phyloP scores from a whole-genome alignment of 148 eudicot species.

The Nepenthes mirabilis region DNA sequence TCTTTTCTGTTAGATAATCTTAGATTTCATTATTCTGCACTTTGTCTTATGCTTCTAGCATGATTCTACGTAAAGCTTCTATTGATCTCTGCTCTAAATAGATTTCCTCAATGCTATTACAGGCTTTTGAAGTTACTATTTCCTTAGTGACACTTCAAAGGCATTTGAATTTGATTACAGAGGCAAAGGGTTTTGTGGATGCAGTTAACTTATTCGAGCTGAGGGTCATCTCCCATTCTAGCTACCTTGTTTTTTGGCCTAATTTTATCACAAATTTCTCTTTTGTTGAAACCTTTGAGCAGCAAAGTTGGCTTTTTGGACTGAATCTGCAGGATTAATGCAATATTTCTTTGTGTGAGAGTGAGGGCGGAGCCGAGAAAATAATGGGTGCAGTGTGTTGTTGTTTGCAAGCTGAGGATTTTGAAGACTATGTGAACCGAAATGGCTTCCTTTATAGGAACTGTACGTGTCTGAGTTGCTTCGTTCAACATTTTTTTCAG shows the following conservation, averaged over 20 bases:
- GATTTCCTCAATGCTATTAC: background rate
- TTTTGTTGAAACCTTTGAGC: background rate
- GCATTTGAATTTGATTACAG: constrained; percentile 1
- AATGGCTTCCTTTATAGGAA: constrained; percentile 57
- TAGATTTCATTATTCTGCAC: no score
- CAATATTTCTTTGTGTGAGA: background rate
- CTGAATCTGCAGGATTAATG: background rate
- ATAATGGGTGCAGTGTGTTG: constrained; percentile 85
- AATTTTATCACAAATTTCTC: background rate
- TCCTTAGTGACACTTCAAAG: background rate
- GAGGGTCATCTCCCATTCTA: constrained; percentile 34
- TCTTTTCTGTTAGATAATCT: no score
- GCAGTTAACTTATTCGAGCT: constrained; percentile 29
- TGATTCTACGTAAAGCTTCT: no score
- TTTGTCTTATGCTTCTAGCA: no score
- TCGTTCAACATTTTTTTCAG: constrained; percentile 57
- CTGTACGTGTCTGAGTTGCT: constrained; percentile 64
- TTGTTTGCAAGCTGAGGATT: constrained; percentile 60
- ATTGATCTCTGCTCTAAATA: no score
- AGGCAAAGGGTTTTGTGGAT: constrained; percentile 38
- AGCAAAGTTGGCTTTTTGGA: background rate
- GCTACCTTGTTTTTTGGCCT: background rate
- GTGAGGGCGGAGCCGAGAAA: constrained; percentile 5
- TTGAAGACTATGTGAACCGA: constrained; percentile 63
- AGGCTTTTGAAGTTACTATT: background rate